Percentiles rank a stretch among this genome's conserved stretches.
Conservation (phyloP, 2,329 filamentous ascomycete genomes). For the Xylariaceae sp. region DNA sequence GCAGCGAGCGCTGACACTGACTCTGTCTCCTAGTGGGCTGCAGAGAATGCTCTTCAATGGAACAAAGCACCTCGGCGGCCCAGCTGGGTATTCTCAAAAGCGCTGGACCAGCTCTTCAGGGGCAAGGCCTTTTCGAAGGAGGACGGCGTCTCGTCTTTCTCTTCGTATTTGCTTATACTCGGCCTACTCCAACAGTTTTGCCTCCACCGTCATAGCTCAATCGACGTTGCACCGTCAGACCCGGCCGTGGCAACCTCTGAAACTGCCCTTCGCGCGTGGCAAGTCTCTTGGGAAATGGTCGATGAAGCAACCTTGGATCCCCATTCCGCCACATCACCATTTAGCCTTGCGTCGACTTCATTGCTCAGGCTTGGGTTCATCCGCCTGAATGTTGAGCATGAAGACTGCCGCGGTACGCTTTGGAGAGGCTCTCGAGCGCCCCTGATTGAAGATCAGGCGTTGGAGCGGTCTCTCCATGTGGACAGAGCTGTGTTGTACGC, state of each 20-base stretch:
- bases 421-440: conserved; percentile 38
- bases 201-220: conserved; percentile 37
- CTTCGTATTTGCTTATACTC: conserved; percentile 50
- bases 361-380: conserved; percentile 21
- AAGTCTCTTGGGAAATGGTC: conserved; percentile 46
- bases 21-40: conserved; percentile 48
- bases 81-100: conserved; percentile 29
- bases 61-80: conserved; percentile 28
- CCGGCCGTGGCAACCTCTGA: conserved; percentile 40
- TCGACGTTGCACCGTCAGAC: conserved; percentile 24
- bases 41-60: conserved; percentile 45
- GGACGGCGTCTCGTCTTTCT: conserved; percentile 42
- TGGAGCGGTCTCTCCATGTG: conserved; percentile 31
- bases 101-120: conserved; percentile 29
- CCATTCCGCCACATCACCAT: conserved; percentile 45
- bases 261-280: conserved; percentile 44
- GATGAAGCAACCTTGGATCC: conserved; percentile 50
- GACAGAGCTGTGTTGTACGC: conserved; percentile 43
- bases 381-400: conserved; percentile 34
- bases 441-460: conserved; percentile 37
- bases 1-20: neutral
- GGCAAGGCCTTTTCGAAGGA: conserved; percentile 9
- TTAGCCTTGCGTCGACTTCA: conserved; percentile 43
- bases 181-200: conserved; percentile 50
- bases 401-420: conserved; percentile 40